Evolutionary conservation across 1,284 basidiomycete species (phyloP), one percentile per base, ranked within the genome.

Genomic region (Blastosporella zonata): DNA sequence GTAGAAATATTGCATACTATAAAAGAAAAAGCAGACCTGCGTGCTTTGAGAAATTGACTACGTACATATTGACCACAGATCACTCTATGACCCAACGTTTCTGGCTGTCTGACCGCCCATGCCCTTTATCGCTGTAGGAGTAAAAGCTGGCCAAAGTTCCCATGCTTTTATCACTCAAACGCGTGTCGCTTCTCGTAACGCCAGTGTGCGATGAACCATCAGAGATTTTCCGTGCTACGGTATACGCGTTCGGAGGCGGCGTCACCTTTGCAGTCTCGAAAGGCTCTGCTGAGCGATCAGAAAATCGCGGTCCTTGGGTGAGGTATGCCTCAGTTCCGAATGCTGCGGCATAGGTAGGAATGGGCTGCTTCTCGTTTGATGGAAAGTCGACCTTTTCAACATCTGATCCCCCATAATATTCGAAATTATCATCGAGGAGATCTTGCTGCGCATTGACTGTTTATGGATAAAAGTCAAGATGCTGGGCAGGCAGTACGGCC

Each of bases 301-400:
- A 77, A 66, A 78, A 81, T 40, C 75, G 70, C 13, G 79, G 78
- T 12, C 75, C 80, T 44, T 69, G 63, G 28, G 67, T 65, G 9
- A 63, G 66, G 29, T 31, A 13, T 33, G 70, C 61, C 40, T 72
- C 67, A 31, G 63, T 54, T 43, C 66, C 74, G 58, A 79, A 79
- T 13, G 74, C 65, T 34, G 69, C 72, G 22, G 76, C 72, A 62
- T 73, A 83, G 2, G 81, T 82, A 2, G 81, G 79, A 50, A 82
- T 63, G 9, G 74, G 72, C n/a, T n/a, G n/a, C 40, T 70, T 65
- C 37, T 75, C 72, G 48, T 65, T 71, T 2, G 77, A 73, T 0
- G 83, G 81, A 66, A 87, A 87, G n/a, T 72, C 70, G 50, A 84
- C 71, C 64, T 88, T 88, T 65, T 88, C 84, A 1, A 68, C 59